Percentiles rank a stretch among this genome's conserved stretches.
phyloP scores from a whole-genome alignment of 1,284 basidiomycete genomes.

The Gymnopus androsaceus region DNA sequence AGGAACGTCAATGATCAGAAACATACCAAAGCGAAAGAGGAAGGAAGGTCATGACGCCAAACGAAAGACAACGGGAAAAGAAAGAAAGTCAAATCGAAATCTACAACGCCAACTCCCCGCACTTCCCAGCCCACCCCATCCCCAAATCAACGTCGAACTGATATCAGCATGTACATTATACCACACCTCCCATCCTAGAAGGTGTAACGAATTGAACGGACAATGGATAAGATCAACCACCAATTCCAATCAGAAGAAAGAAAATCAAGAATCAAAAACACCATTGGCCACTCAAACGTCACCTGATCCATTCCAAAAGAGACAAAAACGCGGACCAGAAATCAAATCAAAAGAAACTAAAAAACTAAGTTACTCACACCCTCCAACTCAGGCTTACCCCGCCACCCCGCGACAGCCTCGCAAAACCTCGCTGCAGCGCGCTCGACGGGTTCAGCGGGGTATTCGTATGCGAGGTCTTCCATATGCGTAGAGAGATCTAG shows the following conservation, averaged over 20 bases:
- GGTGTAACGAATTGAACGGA: not conserved
- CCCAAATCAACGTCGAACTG: no score
- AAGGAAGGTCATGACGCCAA: no score
- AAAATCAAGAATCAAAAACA: no score
- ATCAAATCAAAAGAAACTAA: not conserved
- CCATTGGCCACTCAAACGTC: no score
- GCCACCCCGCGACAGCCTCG: constrained; percentile 76
- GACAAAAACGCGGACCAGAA: not conserved
- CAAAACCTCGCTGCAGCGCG: constrained; percentile 75
- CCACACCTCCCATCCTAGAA: no score
- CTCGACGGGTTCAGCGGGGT: constrained; percentile 79
- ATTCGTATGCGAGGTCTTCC: constrained; percentile 77
- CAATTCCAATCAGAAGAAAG: no score
- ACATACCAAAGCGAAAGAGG: not conserved
- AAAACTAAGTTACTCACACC: constrained; percentile 46
- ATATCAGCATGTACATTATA: no score
- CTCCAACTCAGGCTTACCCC: constrained; percentile 80
- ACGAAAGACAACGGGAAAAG: no score
- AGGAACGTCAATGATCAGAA: not conserved
- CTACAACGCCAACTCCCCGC: no score
- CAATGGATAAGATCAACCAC: no score
- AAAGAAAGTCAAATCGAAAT: no score
- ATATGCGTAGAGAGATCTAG: constrained; percentile 77
- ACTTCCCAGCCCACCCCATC: no score
- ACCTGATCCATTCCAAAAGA: not conserved